Percentiles rank a stretch among this genome's conserved stretches.
Conservation (phyloP, 1,284 basidiomycete species). For the Meripilus lineatus region DNA sequence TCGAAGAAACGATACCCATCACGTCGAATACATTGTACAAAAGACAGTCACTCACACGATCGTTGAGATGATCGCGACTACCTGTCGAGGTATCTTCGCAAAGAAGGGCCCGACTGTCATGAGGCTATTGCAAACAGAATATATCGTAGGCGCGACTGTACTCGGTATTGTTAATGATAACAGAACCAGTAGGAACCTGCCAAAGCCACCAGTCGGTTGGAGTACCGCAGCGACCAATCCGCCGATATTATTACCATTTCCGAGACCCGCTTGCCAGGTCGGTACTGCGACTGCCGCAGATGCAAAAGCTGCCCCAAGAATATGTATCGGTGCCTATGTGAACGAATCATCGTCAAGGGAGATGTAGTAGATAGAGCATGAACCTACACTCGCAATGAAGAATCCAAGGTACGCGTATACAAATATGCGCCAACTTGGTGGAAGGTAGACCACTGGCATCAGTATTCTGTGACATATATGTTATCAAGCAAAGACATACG, state of each 20-base stretch:
- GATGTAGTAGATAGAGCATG: background rate
- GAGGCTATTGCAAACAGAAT: slow-evolving; percentile 69
- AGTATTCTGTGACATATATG: too few relatives aligned
- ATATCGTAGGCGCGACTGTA: slow-evolving; percentile 69
- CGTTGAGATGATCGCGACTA: slow-evolving; percentile 65
- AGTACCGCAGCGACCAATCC: slow-evolving; percentile 41
- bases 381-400: slow-evolving; percentile 1
- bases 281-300: slow-evolving; percentile 53
- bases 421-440: slow-evolving; percentile 47
- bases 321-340: slow-evolving; percentile 36
- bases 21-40: too few relatives aligned
- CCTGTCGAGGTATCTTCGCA: slow-evolving; percentile 62
- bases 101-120: slow-evolving; percentile 61
- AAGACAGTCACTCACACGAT: slow-evolving; percentile 47
- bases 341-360: slow-evolving; percentile 14
- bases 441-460: too few relatives aligned
- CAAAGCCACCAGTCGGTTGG: slow-evolving; percentile 42
- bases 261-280: slow-evolving; percentile 52
- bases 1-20: too few relatives aligned
- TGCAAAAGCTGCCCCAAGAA: slow-evolving; percentile 61
- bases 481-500: slow-evolving; percentile 25
- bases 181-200: slow-evolving; percentile 56
- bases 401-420: slow-evolving; percentile 14
- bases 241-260: slow-evolving; percentile 51
- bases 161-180: slow-evolving; percentile 51